phyloP scores from a whole-genome alignment of 108 stramenopile species.

The Aurantiochytrium sp. region DNA sequence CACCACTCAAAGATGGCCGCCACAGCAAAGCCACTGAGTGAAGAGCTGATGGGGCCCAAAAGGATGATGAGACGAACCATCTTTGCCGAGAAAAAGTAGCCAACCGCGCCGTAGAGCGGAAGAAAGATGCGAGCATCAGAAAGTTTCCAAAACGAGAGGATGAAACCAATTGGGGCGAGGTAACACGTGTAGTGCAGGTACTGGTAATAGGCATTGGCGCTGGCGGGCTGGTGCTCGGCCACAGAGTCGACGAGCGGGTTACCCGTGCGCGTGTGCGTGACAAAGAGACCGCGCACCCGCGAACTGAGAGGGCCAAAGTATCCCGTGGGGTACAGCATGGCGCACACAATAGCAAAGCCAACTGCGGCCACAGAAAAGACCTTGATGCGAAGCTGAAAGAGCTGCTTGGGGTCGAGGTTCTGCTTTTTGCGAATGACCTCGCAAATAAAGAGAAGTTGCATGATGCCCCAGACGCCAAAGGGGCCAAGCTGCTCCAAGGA shows the following conservation, averaged over 20 bases:
- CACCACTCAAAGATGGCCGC: constrained; percentile 68
- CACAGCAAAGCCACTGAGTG: constrained; percentile 75
- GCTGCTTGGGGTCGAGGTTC: constrained; percentile 40
- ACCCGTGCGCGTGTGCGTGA: constrained; percentile 79
- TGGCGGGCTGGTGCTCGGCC: constrained; percentile 95
- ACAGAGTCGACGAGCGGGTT: constrained; percentile 83
- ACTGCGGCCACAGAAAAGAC: constrained; percentile 43
- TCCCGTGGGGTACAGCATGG: constrained; percentile 66
- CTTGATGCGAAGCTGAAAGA: constrained; percentile 60
- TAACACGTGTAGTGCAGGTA: constrained; percentile 87
- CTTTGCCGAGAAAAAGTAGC: constrained; percentile 90
- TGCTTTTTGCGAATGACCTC: constrained; percentile 23
- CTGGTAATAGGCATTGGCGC: constrained; percentile 82
- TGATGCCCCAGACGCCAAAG: constrained; percentile 38
- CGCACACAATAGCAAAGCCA: constrained; percentile 39
- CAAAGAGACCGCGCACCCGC: constrained; percentile 76
- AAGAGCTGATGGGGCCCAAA: constrained; percentile 78
- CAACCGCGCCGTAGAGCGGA: constrained; percentile 72
- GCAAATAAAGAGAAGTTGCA: neutral
- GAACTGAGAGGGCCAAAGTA: constrained; percentile 82
- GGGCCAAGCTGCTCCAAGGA: constrained; percentile 68
- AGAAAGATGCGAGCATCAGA: constrained; percentile 75
- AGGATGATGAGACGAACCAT: constrained; percentile 95
- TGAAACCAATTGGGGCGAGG: constrained; percentile 77
- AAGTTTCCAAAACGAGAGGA: constrained; percentile 66